These are phyloP conservation scores for Mimosa pudica DNA, from an alignment of 306 rosid genomes.

Conservation along the genomic window DNA sequence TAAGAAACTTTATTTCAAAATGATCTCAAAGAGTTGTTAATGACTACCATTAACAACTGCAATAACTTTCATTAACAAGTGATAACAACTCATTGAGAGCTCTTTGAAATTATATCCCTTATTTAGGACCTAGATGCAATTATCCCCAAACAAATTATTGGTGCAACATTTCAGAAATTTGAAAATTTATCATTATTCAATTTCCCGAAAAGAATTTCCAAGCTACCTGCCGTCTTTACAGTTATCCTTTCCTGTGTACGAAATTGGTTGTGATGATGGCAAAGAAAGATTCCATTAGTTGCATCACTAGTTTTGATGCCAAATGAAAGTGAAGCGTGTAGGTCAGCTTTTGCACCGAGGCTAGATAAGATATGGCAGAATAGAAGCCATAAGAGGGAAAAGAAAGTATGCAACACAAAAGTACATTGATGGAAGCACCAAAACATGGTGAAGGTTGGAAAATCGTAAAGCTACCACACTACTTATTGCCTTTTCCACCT, in stretches of 20 bases:
- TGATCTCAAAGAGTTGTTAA: too few species aligned
- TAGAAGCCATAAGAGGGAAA: constrained; percentile 31
- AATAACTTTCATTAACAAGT: too few species aligned
- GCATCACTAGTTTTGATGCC: constrained; percentile 8
- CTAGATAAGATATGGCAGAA: constrained; percentile 37
- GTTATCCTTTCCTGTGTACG: neutral
- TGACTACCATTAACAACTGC: too few species aligned
- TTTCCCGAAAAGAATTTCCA: neutral
- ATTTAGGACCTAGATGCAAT: too few species aligned
- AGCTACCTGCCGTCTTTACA: neutral
- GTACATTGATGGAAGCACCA: constrained; percentile 30
- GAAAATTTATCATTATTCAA: neutral
- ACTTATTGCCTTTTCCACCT: constrained; percentile 38
- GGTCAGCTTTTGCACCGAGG: constrained; percentile 40
- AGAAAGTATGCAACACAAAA: constrained; percentile 30
- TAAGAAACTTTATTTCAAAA: too few species aligned
- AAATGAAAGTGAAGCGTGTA: constrained; percentile 32
- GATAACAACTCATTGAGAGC: too few species aligned
- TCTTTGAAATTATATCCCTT: too few species aligned
- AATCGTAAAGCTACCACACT: constrained; percentile 62
- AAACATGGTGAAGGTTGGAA: constrained; percentile 45
- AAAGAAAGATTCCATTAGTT: constrained; percentile 19
- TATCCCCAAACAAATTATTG: too few species aligned
- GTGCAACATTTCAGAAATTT: neutral
- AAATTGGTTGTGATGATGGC: neutral